Percentiles rank a stretch among this genome's conserved stretches.
Evolutionary conservation across 2,329 filamentous ascomycete species (phyloP).

Genomic region (Xylariaceae sp.): DNA sequence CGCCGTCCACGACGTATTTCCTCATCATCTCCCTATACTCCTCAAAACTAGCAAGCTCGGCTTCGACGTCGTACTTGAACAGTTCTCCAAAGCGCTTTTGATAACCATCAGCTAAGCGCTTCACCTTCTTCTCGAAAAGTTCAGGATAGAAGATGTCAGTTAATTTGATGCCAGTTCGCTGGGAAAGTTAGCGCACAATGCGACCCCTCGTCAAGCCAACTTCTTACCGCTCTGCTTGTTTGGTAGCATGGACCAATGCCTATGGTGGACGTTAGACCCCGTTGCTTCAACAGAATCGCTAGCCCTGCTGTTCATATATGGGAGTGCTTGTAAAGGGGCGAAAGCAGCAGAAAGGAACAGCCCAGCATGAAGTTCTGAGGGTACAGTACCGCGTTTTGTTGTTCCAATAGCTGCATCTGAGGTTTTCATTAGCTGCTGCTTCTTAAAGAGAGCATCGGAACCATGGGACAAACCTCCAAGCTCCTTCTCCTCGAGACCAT

Average conservation of each 20-base stretch:
- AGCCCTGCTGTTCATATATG: background rate
- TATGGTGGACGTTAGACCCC: background rate
- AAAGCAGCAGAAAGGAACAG: background rate
- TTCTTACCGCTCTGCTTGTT: background rate
- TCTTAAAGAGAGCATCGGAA: background rate
- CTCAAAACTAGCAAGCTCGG: background rate
- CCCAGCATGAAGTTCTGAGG: background rate
- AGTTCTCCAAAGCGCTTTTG: constrained; percentile 63
- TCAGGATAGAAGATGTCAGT: constrained; percentile 36
- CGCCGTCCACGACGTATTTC: constrained; percentile 2
- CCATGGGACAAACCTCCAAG: background rate
- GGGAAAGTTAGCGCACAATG: background rate
- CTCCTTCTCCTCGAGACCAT: constrained; percentile 1
- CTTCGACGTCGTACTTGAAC: constrained; percentile 69
- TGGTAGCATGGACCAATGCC: background rate
- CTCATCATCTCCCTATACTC: background rate
- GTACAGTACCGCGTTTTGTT: background rate
- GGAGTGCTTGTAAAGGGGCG: background rate
- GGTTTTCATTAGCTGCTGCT: background rate
- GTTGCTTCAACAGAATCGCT: background rate
- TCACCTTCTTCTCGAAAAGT: constrained; percentile 70
- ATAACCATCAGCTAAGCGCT: constrained; percentile 64
- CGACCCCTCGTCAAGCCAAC: background rate
- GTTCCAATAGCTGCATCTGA: background rate
- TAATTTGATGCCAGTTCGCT: constrained; percentile 3